A percentile compares a stretch with the other conserved stretches of the same genome.
Conservation (phyloP, 768 basidiomycete genomes). For the Leucocoprinus leucothites region DNA sequence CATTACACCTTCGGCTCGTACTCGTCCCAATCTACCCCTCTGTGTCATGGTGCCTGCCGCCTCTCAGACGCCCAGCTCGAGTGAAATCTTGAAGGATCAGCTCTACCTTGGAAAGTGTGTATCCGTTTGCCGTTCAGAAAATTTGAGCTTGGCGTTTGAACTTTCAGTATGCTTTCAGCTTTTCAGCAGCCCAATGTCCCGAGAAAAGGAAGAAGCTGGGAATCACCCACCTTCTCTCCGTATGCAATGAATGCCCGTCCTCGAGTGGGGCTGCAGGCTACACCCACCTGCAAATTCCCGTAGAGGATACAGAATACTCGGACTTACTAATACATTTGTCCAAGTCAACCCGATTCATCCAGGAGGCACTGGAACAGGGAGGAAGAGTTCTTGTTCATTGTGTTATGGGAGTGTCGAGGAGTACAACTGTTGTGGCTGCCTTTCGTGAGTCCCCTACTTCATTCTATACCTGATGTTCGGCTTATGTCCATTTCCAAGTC, state of each 20-base stretch:
- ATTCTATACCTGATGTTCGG: background rate
- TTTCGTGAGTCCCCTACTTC: conserved; percentile 38
- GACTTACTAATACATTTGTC: conserved; percentile 66
- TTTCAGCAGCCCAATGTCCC: conserved; percentile 32
- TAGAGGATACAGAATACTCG: conserved; percentile 45
- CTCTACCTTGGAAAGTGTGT: conserved; percentile 43
- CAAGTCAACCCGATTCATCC: conserved; percentile 57
- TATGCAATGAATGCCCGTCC: conserved; percentile 53
- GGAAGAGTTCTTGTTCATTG: conserved; percentile 71
- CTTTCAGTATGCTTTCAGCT: conserved; percentile 20
- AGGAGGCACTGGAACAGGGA: conserved; percentile 46
- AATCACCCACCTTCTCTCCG: conserved; percentile 55
- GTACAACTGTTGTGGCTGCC: conserved; percentile 56
- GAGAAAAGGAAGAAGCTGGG: conserved; percentile 29
- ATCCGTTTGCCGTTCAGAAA: background rate
- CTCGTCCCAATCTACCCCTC: background rate
- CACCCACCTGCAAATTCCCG: conserved; percentile 36
- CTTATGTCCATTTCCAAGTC: conserved; percentile 28
- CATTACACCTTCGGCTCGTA: background rate
- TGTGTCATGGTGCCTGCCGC: background rate
- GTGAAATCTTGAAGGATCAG: conserved; percentile 35
- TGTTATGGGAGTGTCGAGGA: conserved; percentile 70
- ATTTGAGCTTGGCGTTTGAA: background rate
- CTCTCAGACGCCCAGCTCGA: conserved; percentile 9
- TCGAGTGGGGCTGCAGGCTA: conserved; percentile 22